Base-by-base conservation (phyloP, 2,329 filamentous ascomycete species). In the Trichoderma guizhouense region DNA sequence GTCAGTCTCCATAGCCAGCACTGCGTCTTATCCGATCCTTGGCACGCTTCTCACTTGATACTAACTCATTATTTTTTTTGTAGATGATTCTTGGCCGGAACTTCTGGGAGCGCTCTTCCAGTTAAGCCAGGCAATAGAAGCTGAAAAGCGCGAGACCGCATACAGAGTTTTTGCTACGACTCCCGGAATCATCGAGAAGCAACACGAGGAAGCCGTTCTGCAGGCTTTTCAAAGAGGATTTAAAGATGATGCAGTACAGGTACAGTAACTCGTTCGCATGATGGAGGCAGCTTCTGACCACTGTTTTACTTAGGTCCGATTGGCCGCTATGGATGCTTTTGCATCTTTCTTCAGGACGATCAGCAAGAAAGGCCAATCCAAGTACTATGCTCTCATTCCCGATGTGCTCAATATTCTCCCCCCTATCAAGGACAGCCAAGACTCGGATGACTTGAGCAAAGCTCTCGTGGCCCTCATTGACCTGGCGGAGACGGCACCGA, bases 81-180 rank as follows among this genome's bases (percentile, higher is more conserved):
- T 36, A 97, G 94, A 90, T 77, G 90, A 96, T 74, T 86, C 90
- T 79, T 99, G 96, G 96, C 91, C 93, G 58, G 96, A 98, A 79
- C 89, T 99, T 51, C 88, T 99, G 32, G 90, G 89, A 47, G 90
- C 92, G 24, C 87, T 99, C 63, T 98, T 98, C 85, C 91, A 94
- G 78, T 90, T 97, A 51, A 98, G 95, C 82, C 94, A 97, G 81
- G 95, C 94, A 26, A 85, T 88, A 68, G 93, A 98, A 74, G 84
- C 92, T 34, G 92, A 92, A 75, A 92, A 97, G 84, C 91, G 96
- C 74, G 96, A 98, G 84, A 94, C 92, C 62, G 94, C 96, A 21
- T 99, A 96, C 84, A 90, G 96, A 74, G 96, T 99, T 78, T 98
- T 99, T 81, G 92, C 95, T 58, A 95, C 95, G 1, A 98, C 95